These are phyloP conservation scores for Botrytis elliptica DNA, from an alignment of 2,329 filamentous ascomycete species.

Conservation along the genomic window DNA sequence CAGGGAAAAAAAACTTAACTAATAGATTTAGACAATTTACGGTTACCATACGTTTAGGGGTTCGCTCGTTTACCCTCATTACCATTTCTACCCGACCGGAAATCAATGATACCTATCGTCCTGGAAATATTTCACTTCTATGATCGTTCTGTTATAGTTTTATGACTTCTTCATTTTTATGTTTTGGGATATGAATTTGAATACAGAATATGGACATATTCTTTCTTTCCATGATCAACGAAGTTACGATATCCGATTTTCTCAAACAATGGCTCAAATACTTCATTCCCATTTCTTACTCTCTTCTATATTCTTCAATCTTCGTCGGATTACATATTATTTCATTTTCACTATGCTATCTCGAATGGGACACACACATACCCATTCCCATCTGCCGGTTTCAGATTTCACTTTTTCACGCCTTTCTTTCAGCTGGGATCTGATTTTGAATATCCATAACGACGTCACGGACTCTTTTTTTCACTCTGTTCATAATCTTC, in stretches of 20 bases:
- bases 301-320: no score
- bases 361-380: neutral
- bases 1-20: neutral
- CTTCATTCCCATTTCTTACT: neutral
- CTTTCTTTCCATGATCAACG: neutral
- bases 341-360: neutral
- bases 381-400: neutral
- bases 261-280: neutral
- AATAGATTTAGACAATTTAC: neutral
- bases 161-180: neutral
- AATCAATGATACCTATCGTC: neutral
- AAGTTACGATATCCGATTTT: neutral
- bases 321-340: no score
- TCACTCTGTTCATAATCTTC: neutral
- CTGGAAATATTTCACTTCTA: neutral
- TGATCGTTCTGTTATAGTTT: neutral
- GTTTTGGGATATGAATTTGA: neutral
- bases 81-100: neutral
- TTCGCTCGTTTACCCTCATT: neutral
- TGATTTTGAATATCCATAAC: neutral
- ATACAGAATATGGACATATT: neutral
- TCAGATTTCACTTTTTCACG: neutral
- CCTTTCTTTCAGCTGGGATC: neutral
- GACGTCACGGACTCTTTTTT: neutral
- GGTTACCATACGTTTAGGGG: constrained; percentile 4